Conservation (phyloP, 2,329 filamentous ascomycete genomes). For the Claviceps sp. region DNA sequence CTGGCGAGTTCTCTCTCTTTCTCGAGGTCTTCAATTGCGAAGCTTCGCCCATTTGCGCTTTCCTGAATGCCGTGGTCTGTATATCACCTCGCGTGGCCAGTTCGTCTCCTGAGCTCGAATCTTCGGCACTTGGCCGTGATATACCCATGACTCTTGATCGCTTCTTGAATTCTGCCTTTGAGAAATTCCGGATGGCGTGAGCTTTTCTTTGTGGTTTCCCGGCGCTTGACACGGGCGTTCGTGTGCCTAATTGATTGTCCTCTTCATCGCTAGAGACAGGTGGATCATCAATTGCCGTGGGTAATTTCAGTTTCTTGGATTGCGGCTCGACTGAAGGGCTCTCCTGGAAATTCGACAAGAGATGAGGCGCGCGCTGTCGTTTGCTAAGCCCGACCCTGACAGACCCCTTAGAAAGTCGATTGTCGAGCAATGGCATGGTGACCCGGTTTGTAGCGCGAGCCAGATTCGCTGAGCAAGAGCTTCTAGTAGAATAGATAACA, state of each 20-base stretch:
- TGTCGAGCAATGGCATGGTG: constrained; percentile 4
- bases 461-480: neutral
- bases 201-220: neutral
- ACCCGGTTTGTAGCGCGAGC: neutral
- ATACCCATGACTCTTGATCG: neutral
- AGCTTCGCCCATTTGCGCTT: neutral
- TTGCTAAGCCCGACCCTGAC: constrained; percentile 11
- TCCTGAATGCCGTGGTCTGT: constrained; percentile 18
- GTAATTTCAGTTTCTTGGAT: constrained; percentile 5
- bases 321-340: neutral
- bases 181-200: neutral
- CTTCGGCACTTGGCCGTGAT: constrained; percentile 4
- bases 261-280: constrained; percentile 19
- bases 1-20: constrained; percentile 1
- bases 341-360: constrained; percentile 8
- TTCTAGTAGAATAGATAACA: neutral
- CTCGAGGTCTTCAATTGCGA: constrained; percentile 2
- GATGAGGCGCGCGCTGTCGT: constrained; percentile 3
- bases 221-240: constrained; percentile 1
- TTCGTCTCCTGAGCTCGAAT: constrained; percentile 15
- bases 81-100: constrained; percentile 18
- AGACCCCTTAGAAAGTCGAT: neutral
- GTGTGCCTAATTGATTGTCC: constrained; percentile 1
- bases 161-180: neutral
- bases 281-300: constrained; percentile 10